Percentiles rank a stretch among this genome's conserved stretches.
These are phyloP conservation scores for Penicillium sp. DNA, from an alignment of 2,329 filamentous ascomycete species.

Conservation along the genomic window DNA sequence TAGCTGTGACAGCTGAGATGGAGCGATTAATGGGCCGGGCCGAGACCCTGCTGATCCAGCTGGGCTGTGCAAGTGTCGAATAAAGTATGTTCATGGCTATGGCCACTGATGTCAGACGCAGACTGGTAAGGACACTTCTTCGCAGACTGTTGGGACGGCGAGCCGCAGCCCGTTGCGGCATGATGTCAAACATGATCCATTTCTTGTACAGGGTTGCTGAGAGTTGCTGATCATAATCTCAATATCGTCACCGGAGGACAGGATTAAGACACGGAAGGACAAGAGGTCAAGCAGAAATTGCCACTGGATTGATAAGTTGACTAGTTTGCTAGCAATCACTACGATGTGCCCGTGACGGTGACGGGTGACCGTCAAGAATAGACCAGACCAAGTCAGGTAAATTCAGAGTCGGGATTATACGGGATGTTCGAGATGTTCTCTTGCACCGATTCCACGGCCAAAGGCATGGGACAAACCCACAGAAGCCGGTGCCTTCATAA, in stretches of 20 bases:
- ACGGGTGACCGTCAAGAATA: not conserved
- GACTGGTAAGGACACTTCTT: not conserved
- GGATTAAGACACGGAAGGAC: not conserved
- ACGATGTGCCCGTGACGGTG: not conserved
- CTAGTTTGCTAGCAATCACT: conserved; percentile 4
- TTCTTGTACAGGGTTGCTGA: not conserved
- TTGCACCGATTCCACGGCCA: conserved; percentile 42
- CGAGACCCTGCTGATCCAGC: no score
- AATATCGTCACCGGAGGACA: not conserved
- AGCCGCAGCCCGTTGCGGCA: not conserved
- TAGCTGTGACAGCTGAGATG: no score
- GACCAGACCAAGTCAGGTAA: no score
- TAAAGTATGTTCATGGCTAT: no score
- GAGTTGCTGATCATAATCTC: not conserved
- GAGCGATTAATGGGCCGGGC: no score
- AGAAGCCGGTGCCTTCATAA: conserved; percentile 45
- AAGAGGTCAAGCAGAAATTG: not conserved
- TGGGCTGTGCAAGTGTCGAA: no score
- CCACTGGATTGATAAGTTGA: not conserved
- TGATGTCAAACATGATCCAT: conserved; percentile 1
- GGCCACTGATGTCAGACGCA: conserved; percentile 3
- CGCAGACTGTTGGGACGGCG: not conserved
- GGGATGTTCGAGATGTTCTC: conserved; percentile 46
- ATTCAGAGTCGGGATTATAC: no score
- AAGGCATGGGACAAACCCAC: conserved; percentile 24